Evolutionary conservation across 345 rosid genomes (phyloP), one percentile per base, ranked within the genome.

Genomic region (Chamaenerion angustifolium): DNA sequence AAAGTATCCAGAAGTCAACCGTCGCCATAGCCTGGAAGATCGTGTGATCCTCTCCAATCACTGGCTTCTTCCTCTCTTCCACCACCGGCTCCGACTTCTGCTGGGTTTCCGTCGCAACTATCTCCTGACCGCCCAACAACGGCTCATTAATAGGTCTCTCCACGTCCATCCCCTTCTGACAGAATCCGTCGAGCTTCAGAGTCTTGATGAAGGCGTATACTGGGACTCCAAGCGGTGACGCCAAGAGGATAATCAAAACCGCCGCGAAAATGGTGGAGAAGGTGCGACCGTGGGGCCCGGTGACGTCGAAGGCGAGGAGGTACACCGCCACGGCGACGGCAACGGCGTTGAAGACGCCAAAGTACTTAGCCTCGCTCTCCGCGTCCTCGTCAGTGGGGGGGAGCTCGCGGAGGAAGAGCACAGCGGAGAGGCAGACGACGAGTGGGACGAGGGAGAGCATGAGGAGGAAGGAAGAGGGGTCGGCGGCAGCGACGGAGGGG

Each of bases 11-110:
- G 61, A 90, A 90, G 62, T 90, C 98, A 18, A 72, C 46, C 12
- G 80, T 86, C 61, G 43, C 1, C 60, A 87, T 7, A 17, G 89
- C 92, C 62, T 90, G 89, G 23, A 59, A 3, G 12, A 90, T 78
- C 18, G 96, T 81, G 49, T 90, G 98, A 2, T 90, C 98, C 51
- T 90, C 95, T 31, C 98, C 98, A 4, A 90, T 16, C 14, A 45
- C 75, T n/a, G 95, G 95, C 49, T 18, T 69, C 63, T 49, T 49
- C 66, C 55, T 76, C 52, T 65, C 55, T 45, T 2, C 46, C 21
- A 6, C 40, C 44, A 10, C 44, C 9, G 14, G 14, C 14, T 11
- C 35, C 10, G 31, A 12, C 54, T 12, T 13, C 43, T 1, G 46
- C 42, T 43, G 46, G 45, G 37, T 31, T 7, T 31, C 37, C 52